These are phyloP conservation scores for Epichloe uncinata DNA, from an alignment of 2,329 filamentous ascomycete species.

Conservation along the genomic window DNA sequence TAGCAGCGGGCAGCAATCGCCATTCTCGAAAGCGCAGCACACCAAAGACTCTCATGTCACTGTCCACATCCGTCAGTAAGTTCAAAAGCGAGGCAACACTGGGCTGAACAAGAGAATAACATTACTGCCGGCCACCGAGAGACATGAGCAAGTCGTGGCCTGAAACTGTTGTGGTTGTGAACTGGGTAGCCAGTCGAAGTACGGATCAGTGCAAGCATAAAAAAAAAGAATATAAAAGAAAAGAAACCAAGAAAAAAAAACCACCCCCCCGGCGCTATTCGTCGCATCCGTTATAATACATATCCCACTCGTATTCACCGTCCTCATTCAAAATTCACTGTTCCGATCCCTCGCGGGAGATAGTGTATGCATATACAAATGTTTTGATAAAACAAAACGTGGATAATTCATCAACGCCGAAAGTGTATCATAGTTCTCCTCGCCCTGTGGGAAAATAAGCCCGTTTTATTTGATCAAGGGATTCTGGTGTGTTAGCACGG, in stretches of 20 bases:
- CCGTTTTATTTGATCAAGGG: not conserved
- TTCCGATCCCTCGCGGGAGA: conserved; percentile 2
- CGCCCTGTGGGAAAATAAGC: too few species aligned
- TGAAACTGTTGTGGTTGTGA: not conserved
- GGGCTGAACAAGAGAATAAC: not conserved
- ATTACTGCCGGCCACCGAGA: not conserved
- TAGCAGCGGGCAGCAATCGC: too few species aligned
- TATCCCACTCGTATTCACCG: not conserved
- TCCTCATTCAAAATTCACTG: not conserved
- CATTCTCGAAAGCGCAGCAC: not conserved
- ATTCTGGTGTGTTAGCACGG: conserved; percentile 17
- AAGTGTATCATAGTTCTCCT: not conserved
- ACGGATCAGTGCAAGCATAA: too few species aligned
- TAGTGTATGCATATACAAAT: not conserved
- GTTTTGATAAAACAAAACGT: not conserved
- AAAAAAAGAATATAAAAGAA: too few species aligned
- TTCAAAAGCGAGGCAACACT: not conserved
- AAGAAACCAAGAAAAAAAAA: not conserved
- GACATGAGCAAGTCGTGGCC: not conserved
- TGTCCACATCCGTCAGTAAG: conserved; percentile 19
- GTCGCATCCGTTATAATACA: conserved; percentile 7
- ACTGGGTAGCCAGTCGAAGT: not conserved
- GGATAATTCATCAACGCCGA: not conserved
- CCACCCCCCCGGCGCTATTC: conserved; percentile 2
- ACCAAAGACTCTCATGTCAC: conserved; percentile 12